Percentiles rank a stretch among this genome's conserved stretches.
Conservation (phyloP, 441 rosid genomes). For the Pelargonium australe region DNA sequence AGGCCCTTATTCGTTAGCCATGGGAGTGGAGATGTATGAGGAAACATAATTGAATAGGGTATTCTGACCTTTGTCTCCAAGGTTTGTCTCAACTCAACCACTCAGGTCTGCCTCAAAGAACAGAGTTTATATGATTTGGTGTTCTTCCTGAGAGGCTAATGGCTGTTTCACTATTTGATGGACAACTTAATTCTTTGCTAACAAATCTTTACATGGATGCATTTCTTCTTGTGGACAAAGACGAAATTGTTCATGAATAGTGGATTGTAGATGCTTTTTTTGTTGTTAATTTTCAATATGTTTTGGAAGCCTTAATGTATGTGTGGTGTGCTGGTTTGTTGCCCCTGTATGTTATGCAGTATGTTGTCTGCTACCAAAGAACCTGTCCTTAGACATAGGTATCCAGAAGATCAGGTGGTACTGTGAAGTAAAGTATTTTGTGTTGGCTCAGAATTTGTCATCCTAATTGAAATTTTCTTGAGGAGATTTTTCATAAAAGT, state of each 20-base stretch:
- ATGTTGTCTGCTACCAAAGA: no score
- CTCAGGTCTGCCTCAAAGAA: not conserved
- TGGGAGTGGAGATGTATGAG: not conserved
- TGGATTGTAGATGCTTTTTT: not conserved
- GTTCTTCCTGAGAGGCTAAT: not conserved
- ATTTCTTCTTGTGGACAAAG: not conserved
- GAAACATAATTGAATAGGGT: not conserved
- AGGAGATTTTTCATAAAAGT: not conserved
- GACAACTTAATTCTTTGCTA: not conserved
- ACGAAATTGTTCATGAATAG: not conserved
- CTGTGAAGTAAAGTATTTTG: no score
- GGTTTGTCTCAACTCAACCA: not conserved
- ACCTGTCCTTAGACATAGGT: no score
- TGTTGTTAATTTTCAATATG: not conserved
- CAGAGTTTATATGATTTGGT: not conserved
- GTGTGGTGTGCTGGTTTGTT: not conserved
- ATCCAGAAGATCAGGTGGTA: no score
- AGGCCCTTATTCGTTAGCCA: not conserved
- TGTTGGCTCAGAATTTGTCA: not conserved
- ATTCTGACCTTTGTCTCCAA: not conserved
- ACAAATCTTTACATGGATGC: not conserved
- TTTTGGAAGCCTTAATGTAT: not conserved
- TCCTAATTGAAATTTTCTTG: not conserved
- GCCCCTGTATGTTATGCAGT: no score
- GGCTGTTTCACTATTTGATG: not conserved